Evolutionary conservation across 768 basidiomycete genomes (phyloP), one percentile per base, ranked within the genome.

Genomic region (Boletus pseudo-olivaceus): DNA sequence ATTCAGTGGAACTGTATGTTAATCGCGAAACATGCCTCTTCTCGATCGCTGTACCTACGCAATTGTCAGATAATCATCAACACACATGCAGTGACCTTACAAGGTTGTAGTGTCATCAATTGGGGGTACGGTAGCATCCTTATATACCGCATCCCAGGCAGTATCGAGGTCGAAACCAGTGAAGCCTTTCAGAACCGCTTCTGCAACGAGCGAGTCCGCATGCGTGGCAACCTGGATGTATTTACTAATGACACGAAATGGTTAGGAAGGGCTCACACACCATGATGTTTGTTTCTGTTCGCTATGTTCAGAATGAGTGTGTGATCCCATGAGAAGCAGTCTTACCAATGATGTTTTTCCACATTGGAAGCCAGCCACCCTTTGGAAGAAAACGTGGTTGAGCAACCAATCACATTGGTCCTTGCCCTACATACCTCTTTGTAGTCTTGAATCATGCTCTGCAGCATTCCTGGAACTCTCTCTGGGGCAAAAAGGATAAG

Each of bases 361-460:
- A 93, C 89, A 92, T 91, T 0, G 90, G 90, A 35, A 93, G 71
- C 88, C 90, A 90, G 4, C 90, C 90, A 15, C 87, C 81, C 83
- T 78, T 59, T 8, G 34, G 42, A 26, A 15, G 3, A 42, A 49
- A 49, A 15, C 6, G 9, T 15, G 7, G 32, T 51, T 57, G 7
- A 55, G 49, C 35, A 42, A 44, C n/a, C 6, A 2, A 46, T 35
- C 37, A 6, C 2, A 34, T 17, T 2, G 7, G 17, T 14, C n/a
- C 6, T n/a, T 27, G 29, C 12, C 4, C 17, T 33, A 5, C 10
- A 43, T 51, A 83, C 87, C 75, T 89, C 79, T 55, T 77, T 69
- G 59, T 84, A 93, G 64, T 92, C 89, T 47, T 85, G 83, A 19
- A 93, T 69, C 90, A 92, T 92, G 55, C 87, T 89, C 48, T 74